These are phyloP conservation scores for Colletotrichum cordylinicola DNA, from an alignment of 2,329 filamentous ascomycete species.

Conservation along the genomic window DNA sequence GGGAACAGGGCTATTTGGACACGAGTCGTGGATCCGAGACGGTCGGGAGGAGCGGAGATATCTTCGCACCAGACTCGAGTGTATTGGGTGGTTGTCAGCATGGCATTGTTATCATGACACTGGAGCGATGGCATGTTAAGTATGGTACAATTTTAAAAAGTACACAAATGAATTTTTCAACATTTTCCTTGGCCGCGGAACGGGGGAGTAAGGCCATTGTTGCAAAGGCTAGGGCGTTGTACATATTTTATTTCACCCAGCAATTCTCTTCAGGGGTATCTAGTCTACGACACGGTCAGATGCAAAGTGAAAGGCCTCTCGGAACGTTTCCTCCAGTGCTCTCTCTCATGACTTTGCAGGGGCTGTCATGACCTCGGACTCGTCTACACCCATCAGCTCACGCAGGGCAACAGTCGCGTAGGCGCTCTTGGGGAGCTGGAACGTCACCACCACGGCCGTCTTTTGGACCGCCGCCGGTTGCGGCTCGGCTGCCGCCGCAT, in stretches of 20 bases:
- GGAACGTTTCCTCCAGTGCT: not conserved
- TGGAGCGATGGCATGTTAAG: not conserved
- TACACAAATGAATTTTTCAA: not conserved
- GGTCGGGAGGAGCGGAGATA: not conserved
- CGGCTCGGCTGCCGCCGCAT: not conserved
- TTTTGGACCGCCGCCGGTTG: constrained; percentile 39
- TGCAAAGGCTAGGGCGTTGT: not conserved
- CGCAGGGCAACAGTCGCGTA: constrained; percentile 86
- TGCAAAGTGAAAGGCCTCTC: not conserved
- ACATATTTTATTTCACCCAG: not conserved
- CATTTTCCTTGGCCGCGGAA: not conserved
- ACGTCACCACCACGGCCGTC: constrained; percentile 72
- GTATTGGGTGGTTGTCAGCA: not conserved
- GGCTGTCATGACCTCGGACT: constrained; percentile 11
- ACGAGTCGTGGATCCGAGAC: not conserved
- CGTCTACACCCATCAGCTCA: constrained; percentile 69
- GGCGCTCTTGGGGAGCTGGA: constrained; percentile 79
- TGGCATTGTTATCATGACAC: not conserved
- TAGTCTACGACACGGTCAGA: constrained; percentile 17
- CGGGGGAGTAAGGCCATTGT: not conserved
- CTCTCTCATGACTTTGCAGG: not conserved
- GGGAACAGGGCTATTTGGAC: not conserved
- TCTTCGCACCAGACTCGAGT: not conserved
- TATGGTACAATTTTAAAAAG: not conserved
- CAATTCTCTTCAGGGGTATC: constrained; percentile 14